Evolutionary conservation across 1,284 basidiomycete species (phyloP), one percentile per base, ranked within the genome.

Genomic region (Ceratobasidium sp.): DNA sequence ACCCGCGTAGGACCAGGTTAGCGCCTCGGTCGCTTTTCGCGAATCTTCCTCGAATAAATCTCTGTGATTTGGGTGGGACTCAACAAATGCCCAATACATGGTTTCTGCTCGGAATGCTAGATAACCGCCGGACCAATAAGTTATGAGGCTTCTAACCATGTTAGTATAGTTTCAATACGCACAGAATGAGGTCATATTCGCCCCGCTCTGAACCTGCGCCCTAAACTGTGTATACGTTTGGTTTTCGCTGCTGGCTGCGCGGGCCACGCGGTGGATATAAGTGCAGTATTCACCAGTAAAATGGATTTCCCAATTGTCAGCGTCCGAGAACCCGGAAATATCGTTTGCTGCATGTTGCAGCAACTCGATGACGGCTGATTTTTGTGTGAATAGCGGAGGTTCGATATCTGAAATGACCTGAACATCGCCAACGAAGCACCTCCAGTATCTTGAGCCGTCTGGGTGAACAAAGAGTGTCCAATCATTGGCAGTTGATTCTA

Each of bases 1-100:
- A 73, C 73, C 73, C 23, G 73, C 61, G 35, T 74, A 67, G 26
- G 59, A 72, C 73, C 73, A 74, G 21, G 44, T 67, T 16, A 74
- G 43, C 18, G 63, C 63, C 41, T 55, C 62, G 9, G 64, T 49
- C 3, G 52, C 73, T 30, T 74, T 70, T 18, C 66, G 30, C 1
- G 57, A 23, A 1, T 47, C 44, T 11, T 28, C 55, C 4, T 26
- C 23, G 21, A 52, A 61, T 0, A 74, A 47, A 5, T 14, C n/a
- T 21, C 43, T 54, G 47, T 74, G 70, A 26, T 52, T 62, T 2
- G 73, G 70, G 28, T 74, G 73, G 8, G 59, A 35, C 35, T 72
- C 38, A n/a, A 72, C 57, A 47, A 66, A 72, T 7, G 47, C 32
- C 73, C 73, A 74, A 54, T 74, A 74, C 18, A 23, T 28, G 8